Base-by-base conservation (phyloP, 2,329 filamentous ascomycete species). In the Colletotrichum sp. region DNA sequence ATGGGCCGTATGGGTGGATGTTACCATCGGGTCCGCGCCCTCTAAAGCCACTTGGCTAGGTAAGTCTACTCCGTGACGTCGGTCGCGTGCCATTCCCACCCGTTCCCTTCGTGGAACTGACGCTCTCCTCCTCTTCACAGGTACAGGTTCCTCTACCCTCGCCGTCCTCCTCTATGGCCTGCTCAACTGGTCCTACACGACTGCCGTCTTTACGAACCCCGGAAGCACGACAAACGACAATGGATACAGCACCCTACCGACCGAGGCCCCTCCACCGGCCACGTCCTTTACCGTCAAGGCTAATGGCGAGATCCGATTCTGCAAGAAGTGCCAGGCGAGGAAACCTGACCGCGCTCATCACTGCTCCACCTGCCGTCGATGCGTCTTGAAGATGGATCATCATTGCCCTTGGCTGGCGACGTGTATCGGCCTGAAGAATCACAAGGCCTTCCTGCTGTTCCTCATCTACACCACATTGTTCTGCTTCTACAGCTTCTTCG, bases 311-410 rank as follows among this genome's bases (percentile, higher is more conserved):
- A 87, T 94, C 68, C 92, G 97, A 71, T 98, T 94, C 87, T 99
- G 97, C 90, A 98, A 98, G 87, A 99, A 99, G 87, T 99, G 97
- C 85, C 95, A 97, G 86, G 93, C 93, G 68, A 92, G 94, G 77
- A 99, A 99, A 87, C 97, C 97, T 56, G 97, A 99, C 86, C 95
- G 97, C 76, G 93, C 96, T 36, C 97, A 99, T 85, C 97, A 99
- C 87, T 99, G 97, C 89, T 98, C 95, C 13, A 97, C 96, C 6
- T 99, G 97, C 86, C 92, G 94, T 79, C 94, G 94, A 81, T 99
- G 97, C 84, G 96, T 99, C 30, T 89, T 99, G 84, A 99, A 99
- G 89, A 99, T 99, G 97, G 97, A 99, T 83, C 97, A 99, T 84
- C 97, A 99, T 87, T 99, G 97, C 84, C 97, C 97, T 18, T 99